Conservation (phyloP, 2,329 filamentous ascomycete genomes). For the Ophiostoma sp. region DNA sequence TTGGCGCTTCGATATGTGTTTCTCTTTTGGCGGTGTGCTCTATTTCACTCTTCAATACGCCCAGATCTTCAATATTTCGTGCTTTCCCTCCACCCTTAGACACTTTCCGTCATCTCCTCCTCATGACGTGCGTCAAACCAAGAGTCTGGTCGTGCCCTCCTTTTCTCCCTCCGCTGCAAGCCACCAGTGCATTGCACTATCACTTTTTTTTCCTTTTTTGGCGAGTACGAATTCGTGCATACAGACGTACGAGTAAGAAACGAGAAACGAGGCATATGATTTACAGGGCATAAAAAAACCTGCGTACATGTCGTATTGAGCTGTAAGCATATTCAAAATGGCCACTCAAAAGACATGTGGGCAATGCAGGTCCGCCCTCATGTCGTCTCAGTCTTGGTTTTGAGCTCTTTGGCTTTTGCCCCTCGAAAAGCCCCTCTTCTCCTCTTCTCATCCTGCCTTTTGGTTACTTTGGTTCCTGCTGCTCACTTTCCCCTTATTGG, state of each 20-base stretch:
- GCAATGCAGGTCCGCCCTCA: constrained; percentile 6
- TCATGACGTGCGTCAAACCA: constrained; percentile 17
- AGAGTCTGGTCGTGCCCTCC: neutral
- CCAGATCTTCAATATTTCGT: neutral
- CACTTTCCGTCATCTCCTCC: neutral
- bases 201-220: neutral
- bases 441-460: neutral
- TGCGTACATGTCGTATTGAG: neutral
- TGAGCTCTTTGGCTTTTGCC: neutral
- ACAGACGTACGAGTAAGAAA: neutral
- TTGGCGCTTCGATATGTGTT: neutral
- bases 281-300: neutral
- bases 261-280: neutral
- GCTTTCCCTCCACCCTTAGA: neutral
- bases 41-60: neutral
- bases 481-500: neutral
- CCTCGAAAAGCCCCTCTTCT: neutral
- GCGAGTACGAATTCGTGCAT: constrained; percentile 1
- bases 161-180: neutral
- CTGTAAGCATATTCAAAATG: neutral
- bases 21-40: neutral
- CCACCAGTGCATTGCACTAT: neutral
- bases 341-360: neutral
- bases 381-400: neutral
- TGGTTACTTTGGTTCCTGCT: neutral